These are phyloP conservation scores for Pseudogymnoascus sp. DNA, from an alignment of 2,329 filamentous ascomycete species.

Conservation along the genomic window DNA sequence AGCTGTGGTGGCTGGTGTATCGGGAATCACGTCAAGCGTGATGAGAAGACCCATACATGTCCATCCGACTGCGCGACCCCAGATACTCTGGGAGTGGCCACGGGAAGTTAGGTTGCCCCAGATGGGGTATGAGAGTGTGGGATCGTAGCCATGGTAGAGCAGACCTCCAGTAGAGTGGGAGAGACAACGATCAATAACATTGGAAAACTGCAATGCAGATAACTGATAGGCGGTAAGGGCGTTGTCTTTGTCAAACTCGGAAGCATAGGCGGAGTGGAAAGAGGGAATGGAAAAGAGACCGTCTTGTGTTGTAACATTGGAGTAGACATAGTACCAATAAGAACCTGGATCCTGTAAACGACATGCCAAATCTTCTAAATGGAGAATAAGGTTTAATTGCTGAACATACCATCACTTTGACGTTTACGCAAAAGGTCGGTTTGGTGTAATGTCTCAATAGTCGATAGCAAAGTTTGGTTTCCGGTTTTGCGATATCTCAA, in stretches of 20 bases:
- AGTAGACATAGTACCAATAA: not conserved
- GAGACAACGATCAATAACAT: not conserved
- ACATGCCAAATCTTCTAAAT: not conserved
- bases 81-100: not conserved
- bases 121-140: not conserved
- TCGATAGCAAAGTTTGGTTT: not conserved
- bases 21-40: slow-evolving; percentile 1
- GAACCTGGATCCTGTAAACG: not conserved
- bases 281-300: slow-evolving; percentile 11
- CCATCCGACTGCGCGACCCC: slow-evolving; percentile 11
- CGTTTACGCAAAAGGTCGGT: not conserved
- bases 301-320: slow-evolving; percentile 8
- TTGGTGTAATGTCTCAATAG: not conserved
- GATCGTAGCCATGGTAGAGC: slow-evolving; percentile 11
- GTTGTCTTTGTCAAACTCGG: slow-evolving; percentile 2
- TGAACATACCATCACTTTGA: slow-evolving; percentile 7
- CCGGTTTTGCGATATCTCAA: slow-evolving; percentile 1
- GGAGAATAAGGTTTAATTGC: not conserved
- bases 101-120: slow-evolving; percentile 9
- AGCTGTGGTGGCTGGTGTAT: not conserved
- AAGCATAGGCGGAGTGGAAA: slow-evolving; percentile 8
- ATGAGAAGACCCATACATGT: not conserved
- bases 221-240: not conserved
- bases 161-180: slow-evolving; percentile 1
- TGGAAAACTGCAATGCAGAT: not conserved